Evolutionary conservation across 2,329 filamentous ascomycete species (phyloP), one percentile per base, ranked within the genome.

Genomic region (Phoma herbarum): DNA sequence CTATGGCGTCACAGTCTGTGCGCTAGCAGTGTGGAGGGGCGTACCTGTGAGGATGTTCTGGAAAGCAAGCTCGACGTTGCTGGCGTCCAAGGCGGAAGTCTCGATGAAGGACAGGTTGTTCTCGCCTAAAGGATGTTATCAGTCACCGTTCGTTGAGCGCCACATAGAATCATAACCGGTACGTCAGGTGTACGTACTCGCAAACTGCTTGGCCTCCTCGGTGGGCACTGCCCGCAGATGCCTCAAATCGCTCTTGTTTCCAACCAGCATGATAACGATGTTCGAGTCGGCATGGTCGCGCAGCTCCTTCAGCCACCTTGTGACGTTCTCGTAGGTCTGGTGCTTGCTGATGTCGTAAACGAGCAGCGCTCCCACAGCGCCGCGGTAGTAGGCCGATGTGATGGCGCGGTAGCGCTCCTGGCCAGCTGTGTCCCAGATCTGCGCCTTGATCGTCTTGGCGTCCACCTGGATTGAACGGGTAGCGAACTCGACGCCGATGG

Each of bases 291-390:
- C 95, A 81, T 99, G 93, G 77, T 97, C 95, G 73, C 95, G 89
- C 76, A 99, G 86, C 85, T 99, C 95, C 84, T 98, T 99, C 84
- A 99, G 83, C 95, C 95, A 99, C 82, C 96, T 88, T 68, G 93
- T 97, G 75, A 99, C 95, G 79, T 98, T 98, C 83, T 98, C 94
- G 81, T 97, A 98, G 68, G 95, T 98, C 83, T 97, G 93, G 81
- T 97, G 93, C 86, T 98, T 98, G 90, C 92, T 97, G 81, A 98
- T 98, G 80, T 99, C 94, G 84, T 99, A 99, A 76, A 99, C 95
- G 66, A 99, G 91, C 61, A 99, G 88, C 64, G 95, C 95, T 73
- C 95, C 95, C 57, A 99, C 95, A 54, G 95, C 96, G 75, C 95
- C 96, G 74, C 95, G 91, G 83, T 99, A 99, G 85, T 99, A 99